These are phyloP conservation scores for Xylaria sp. DNA, from an alignment of 2,329 filamentous ascomycete species.

Conservation along the genomic window DNA sequence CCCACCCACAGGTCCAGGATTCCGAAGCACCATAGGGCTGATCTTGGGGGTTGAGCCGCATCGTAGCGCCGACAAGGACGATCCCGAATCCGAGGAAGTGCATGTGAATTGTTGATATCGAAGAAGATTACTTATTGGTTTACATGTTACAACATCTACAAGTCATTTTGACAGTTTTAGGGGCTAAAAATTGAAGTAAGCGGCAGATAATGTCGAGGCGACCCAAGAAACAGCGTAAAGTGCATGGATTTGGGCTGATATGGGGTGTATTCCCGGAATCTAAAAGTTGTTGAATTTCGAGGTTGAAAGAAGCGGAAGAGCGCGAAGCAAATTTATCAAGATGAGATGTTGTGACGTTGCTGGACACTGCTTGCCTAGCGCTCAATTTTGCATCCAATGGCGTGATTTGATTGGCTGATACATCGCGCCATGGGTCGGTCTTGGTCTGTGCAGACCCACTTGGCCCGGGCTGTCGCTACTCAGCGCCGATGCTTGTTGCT, in stretches of 20 bases:
- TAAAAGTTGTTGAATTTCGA: constrained; percentile 38
- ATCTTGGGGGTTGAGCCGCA: constrained; percentile 53
- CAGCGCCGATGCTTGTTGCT: constrained; percentile 31
- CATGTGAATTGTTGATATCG: constrained; percentile 44
- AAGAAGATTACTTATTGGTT: constrained; percentile 43
- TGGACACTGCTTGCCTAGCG: constrained; percentile 41
- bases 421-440: constrained; percentile 38
- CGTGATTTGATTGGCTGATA: constrained; percentile 45
- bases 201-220: constrained; percentile 38
- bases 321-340: constrained; percentile 40
- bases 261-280: constrained; percentile 24
- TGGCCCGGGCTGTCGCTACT: constrained; percentile 24
- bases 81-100: constrained; percentile 48
- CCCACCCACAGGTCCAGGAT: constrained; percentile 45
- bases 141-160: constrained; percentile 32
- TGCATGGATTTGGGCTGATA: constrained; percentile 10
- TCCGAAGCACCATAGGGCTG: constrained; percentile 50
- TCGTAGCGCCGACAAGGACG: constrained; percentile 52
- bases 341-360: constrained; percentile 48
- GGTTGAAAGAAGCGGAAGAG: constrained; percentile 46
- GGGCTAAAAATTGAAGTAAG: constrained; percentile 44
- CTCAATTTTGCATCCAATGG: constrained; percentile 2
- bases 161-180: constrained; percentile 9
- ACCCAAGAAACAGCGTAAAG: constrained; percentile 33
- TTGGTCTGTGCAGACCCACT: constrained; percentile 44